Percentiles rank a stretch among this genome's conserved stretches.
These are phyloP conservation scores for Pythium coloratum DNA, from an alignment of 352 stramenopile genomes.

Conservation along the genomic window DNA sequence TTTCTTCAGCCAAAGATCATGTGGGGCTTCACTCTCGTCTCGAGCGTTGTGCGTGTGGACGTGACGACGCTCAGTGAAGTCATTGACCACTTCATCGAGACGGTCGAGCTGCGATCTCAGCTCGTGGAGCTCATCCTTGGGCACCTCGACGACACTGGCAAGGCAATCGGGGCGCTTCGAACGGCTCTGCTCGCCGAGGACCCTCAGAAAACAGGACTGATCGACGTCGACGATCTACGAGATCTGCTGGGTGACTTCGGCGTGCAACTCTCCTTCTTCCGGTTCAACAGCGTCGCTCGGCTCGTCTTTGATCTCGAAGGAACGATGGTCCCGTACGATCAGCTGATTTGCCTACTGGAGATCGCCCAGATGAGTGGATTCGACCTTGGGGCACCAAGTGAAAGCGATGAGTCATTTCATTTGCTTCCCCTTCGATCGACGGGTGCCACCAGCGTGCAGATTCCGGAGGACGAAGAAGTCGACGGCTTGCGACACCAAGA, in stretches of 20 bases:
- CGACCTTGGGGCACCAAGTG: neutral
- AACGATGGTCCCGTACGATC: slow-evolving; percentile 44
- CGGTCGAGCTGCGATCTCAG: slow-evolving; percentile 50
- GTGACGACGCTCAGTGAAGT: slow-evolving; percentile 40
- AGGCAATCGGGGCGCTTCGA: slow-evolving; percentile 40
- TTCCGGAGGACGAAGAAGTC: neutral
- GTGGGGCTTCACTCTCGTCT: slow-evolving; percentile 56
- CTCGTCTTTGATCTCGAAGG: slow-evolving; percentile 48
- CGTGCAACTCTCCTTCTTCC: slow-evolving; percentile 50
- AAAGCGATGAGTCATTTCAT: neutral
- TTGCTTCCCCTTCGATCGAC: neutral
- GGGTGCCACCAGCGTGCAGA: neutral
- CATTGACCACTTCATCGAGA: slow-evolving; percentile 30
- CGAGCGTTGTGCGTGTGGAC: slow-evolving; percentile 55
- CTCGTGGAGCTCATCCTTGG: slow-evolving; percentile 39
- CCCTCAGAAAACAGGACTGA: slow-evolving; percentile 26
- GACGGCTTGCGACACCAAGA: neutral
- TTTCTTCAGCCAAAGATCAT: slow-evolving; percentile 63
- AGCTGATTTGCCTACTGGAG: slow-evolving; percentile 15
- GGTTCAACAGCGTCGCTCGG: slow-evolving; percentile 59
- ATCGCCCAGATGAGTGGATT: neutral
- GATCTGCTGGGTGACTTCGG: slow-evolving; percentile 38
- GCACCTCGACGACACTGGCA: slow-evolving; percentile 31
- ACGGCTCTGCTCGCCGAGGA: slow-evolving; percentile 34
- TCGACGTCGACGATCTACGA: slow-evolving; percentile 50